Percentiles rank a stretch among this genome's conserved stretches.
These are phyloP conservation scores for Euphorbia tirucalli DNA, from an alignment of 345 rosid genomes.

Conservation along the genomic window DNA sequence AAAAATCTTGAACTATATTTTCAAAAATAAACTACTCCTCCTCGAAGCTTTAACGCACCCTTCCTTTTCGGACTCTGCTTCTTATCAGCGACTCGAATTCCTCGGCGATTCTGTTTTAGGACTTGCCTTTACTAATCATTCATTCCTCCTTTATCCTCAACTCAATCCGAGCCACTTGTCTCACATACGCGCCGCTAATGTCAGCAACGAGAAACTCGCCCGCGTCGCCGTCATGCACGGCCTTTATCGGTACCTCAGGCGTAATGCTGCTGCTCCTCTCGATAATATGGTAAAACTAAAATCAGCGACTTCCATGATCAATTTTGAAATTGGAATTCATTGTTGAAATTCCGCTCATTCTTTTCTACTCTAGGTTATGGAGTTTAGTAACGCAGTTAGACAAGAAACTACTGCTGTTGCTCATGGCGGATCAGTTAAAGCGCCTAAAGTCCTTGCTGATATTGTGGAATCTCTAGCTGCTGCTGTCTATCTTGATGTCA, in stretches of 20 bases:
- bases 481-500: slow-evolving; percentile 60
- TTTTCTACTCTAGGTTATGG: slow-evolving; percentile 45
- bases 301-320: neutral
- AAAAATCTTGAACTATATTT: slow-evolving; percentile 47
- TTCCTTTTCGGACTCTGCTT: slow-evolving; percentile 35
- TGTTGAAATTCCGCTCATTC: neutral
- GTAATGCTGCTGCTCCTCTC: slow-evolving; percentile 37
- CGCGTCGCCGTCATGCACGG: slow-evolving; percentile 60
- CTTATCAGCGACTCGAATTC: slow-evolving; percentile 76
- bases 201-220: slow-evolving; percentile 81
- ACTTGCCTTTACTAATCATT: slow-evolving; percentile 42
- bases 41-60: slow-evolving; percentile 74
- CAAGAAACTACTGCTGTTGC: slow-evolving; percentile 46
- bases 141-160: slow-evolving; percentile 48
- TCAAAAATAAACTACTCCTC: slow-evolving; percentile 43
- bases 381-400: slow-evolving; percentile 48
- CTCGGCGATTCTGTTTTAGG: slow-evolving; percentile 70
- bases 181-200: slow-evolving; percentile 55
- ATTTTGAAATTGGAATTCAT: neutral
- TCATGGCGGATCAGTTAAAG: slow-evolving; percentile 67
- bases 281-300: slow-evolving; percentile 44
- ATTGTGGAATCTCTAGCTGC: slow-evolving; percentile 72
- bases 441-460: slow-evolving; percentile 81
- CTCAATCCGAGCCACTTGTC: slow-evolving; percentile 57
- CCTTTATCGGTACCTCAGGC: slow-evolving; percentile 45